Evolutionary conservation across 345 rosid species (phyloP), one percentile per base, ranked within the genome.

Genomic region (Moricandia moricandioides): DNA sequence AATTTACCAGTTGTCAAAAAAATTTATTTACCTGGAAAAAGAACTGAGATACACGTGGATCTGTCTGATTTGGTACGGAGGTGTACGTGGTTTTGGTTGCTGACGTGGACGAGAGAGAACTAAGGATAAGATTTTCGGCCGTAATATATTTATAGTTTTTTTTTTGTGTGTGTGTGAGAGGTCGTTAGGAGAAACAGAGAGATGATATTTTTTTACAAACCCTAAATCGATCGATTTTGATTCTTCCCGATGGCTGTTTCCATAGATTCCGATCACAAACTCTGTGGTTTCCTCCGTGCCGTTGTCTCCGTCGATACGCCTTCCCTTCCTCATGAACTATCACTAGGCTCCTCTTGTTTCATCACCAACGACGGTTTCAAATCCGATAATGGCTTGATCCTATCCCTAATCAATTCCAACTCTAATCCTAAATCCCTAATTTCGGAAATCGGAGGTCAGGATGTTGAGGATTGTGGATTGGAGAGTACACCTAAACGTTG

Each of bases 281-380:
- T 87, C 56, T 87, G 93, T 79, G 97, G 98, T 45, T 94, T 78
- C 77, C 86, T 92, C 78, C 82, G 84, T 71, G 69, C 82, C 0
- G 95, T 90, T 65, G 83, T 94, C 27, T 29, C 82, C 18, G 79
- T 75, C 17, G 75, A 87, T n/a, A 47, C 56, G 8, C 61, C 72
- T 18, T 27, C 8, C 27, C 37, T 76, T 11, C n/a, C 34, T 16
- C 43, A 65, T 13, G 29, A 68, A 59, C 65, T 79, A 8, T 54
- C 81, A 9, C 24, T 81, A 57, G 75, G 75, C 55, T 71, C 88
- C 34, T 85, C 81, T 51, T 91, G 93, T 80, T 82, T 66, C 60
- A 33, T 89, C 74, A 75, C 59, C 83, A 17, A 72, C 18, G 85
- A 83, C 55, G 88, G 80, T 29, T 93, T 91, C 83, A 31, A 55